These are phyloP conservation scores for Termitomyces sp. DNA, from an alignment of 768 basidiomycete genomes.

Conservation along the genomic window DNA sequence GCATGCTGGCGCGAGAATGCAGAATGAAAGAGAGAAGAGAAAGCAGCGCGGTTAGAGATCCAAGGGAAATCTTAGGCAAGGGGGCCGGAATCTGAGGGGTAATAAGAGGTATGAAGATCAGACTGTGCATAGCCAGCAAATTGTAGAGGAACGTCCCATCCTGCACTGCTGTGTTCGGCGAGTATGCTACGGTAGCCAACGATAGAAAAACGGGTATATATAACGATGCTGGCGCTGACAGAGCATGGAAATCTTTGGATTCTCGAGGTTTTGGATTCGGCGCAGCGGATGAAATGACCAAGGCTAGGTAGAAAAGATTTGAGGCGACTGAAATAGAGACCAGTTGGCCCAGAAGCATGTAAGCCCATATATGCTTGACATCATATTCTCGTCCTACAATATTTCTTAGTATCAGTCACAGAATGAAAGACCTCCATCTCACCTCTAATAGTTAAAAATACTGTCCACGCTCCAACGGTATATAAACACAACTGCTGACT, in stretches of 20 bases:
- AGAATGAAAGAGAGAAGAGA: slow-evolving; percentile 1
- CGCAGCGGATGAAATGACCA: slow-evolving; percentile 28
- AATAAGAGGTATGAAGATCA: slow-evolving; percentile 50
- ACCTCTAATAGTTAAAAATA: slow-evolving; percentile 50
- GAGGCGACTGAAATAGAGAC: slow-evolving; percentile 67
- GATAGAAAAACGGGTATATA: slow-evolving; percentile 40
- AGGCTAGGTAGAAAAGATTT: slow-evolving; percentile 54
- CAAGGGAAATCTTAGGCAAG: background rate
- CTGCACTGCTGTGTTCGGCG: slow-evolving; percentile 34
- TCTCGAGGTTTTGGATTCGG: background rate
- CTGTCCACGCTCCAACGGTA: slow-evolving; percentile 52
- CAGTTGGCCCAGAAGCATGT: slow-evolving; percentile 68
- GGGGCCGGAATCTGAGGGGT: slow-evolving; percentile 7
- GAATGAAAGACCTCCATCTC: slow-evolving; percentile 8
- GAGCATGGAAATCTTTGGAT: background rate
- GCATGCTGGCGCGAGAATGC: background rate
- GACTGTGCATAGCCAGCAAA: slow-evolving; percentile 54
- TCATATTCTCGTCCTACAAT: slow-evolving; percentile 27
- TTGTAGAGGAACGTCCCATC: slow-evolving; percentile 45
- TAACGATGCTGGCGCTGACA: slow-evolving; percentile 18
- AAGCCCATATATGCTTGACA: slow-evolving; percentile 54
- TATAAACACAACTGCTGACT: slow-evolving; percentile 58
- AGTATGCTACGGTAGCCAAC: slow-evolving; percentile 35
- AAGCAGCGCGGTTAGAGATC: background rate
- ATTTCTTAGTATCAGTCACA: background rate